A percentile compares a stretch with the other conserved stretches of the same genome.
Conservation (phyloP, 805 yeast species). For the Saccharomyces jurei region DNA sequence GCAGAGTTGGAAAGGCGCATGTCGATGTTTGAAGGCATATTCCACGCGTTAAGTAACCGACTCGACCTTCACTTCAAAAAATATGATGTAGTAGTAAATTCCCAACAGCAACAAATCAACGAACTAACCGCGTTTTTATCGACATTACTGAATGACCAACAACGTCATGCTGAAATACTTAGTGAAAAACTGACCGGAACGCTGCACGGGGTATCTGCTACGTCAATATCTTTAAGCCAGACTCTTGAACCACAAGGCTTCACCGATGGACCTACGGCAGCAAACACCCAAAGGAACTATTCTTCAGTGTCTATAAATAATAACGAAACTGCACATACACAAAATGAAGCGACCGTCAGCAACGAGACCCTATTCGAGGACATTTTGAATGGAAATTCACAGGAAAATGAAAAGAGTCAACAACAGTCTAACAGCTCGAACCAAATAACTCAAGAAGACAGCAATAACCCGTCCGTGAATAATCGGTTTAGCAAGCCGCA, state of each 20-base stretch:
- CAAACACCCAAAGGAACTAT: neutral
- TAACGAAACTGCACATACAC: neutral
- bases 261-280: neutral
- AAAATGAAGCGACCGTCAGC: neutral
- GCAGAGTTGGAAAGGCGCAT: slow-evolving; percentile 25
- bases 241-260: neutral
- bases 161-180: slow-evolving; percentile 21
- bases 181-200: slow-evolving; percentile 21
- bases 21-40: slow-evolving; percentile 24
- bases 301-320: neutral
- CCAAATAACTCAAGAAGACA: neutral
- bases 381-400: neutral
- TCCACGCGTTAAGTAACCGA: slow-evolving; percentile 25
- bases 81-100: slow-evolving; percentile 23
- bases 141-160: slow-evolving; percentile 24
- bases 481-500: neutral
- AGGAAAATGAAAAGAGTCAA: neutral
- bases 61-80: slow-evolving; percentile 28
- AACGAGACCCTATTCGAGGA: neutral
- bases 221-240: slow-evolving; percentile 10
- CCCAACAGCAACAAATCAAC: slow-evolving; percentile 28
- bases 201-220: slow-evolving; percentile 20
- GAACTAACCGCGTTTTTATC: slow-evolving; percentile 22
- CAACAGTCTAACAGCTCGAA: neutral
- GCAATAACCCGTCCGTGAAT: neutral